A percentile compares a stretch with the other conserved stretches of the same genome.
Conservation (phyloP, 495 filamentous ascomycete genomes). For the Penicillium pancosmium region DNA sequence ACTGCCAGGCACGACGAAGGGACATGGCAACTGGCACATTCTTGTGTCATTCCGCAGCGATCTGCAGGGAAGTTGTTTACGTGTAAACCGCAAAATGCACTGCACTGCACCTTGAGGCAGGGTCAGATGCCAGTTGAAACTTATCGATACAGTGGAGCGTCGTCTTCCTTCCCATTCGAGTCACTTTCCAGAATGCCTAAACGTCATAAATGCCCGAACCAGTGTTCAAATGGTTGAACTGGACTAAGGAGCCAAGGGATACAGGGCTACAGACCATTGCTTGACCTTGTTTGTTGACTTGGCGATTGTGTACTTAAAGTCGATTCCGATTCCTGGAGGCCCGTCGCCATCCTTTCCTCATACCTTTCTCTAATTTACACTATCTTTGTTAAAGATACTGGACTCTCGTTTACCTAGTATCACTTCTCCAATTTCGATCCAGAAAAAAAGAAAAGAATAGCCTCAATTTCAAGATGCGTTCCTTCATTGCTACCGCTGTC, state of each 20-base stretch:
- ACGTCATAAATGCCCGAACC: conserved; percentile 19
- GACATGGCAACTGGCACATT: conserved; percentile 29
- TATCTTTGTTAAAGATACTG: not conserved
- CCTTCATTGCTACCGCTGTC: conserved; percentile 21
- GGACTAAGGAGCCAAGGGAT: conserved; percentile 27
- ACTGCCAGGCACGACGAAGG: conserved; percentile 10
- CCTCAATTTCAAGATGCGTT: conserved; percentile 23
- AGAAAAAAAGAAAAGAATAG: not conserved
- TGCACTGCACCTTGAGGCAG: not conserved
- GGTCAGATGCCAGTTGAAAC: conserved; percentile 23
- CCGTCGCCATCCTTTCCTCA: not conserved
- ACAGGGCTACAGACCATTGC: conserved; percentile 7
- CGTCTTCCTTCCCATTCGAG: conserved; percentile 5
- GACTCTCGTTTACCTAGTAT: not conserved
- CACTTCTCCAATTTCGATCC: not conserved
- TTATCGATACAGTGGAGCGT: conserved; percentile 9
- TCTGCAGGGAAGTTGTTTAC: conserved; percentile 7
- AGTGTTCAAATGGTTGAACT: not conserved
- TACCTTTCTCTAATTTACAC: not conserved
- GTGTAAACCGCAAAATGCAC: not conserved
- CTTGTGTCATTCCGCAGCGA: conserved; percentile 27
- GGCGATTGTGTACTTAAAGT: conserved; percentile 21
- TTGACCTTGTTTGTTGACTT: conserved; percentile 15
- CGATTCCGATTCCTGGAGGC: not conserved
- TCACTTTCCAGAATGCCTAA: conserved; percentile 19